Evolutionary conservation across 2,329 filamentous ascomycete genomes (phyloP).

Genomic region (Colletotrichum eremochloae): DNA sequence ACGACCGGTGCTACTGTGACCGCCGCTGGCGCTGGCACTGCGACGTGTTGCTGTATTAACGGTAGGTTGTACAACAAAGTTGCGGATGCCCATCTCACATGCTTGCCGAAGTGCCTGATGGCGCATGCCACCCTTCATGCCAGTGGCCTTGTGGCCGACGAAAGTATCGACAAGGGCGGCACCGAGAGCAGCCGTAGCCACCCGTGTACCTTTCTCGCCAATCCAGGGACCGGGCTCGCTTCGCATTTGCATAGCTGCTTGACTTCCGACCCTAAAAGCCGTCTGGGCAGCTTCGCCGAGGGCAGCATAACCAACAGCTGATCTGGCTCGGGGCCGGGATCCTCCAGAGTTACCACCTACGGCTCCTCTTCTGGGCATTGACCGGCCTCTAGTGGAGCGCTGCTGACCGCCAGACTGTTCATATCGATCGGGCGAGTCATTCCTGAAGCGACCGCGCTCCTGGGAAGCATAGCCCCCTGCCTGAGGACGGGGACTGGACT

Average conservation of each 20-base stretch:
- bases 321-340: slow-evolving; percentile 43
- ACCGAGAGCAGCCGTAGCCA: slow-evolving; percentile 63
- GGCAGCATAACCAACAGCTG: slow-evolving; percentile 40
- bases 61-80: slow-evolving; percentile 35
- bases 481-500: slow-evolving; percentile 1
- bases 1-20: slow-evolving; percentile 6
- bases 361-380: slow-evolving; percentile 29
- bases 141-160: slow-evolving; percentile 52
- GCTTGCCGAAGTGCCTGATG: slow-evolving; percentile 43
- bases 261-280: slow-evolving; percentile 62
- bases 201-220: slow-evolving; percentile 62
- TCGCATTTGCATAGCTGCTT: slow-evolving; percentile 62
- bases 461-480: not conserved
- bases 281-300: slow-evolving; percentile 57
- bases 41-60: slow-evolving; percentile 31
- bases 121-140: slow-evolving; percentile 42
- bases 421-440: slow-evolving; percentile 29
- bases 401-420: slow-evolving; percentile 11
- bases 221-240: slow-evolving; percentile 61
- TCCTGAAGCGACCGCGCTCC: slow-evolving; percentile 15
- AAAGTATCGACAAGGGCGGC: slow-evolving; percentile 64
- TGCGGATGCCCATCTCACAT: slow-evolving; percentile 38
- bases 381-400: slow-evolving; percentile 29
- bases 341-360: not conserved
- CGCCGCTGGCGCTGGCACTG: not conserved